Conservation (phyloP, 2,329 filamentous ascomycete genomes). For the Fonsecaea nubica region DNA sequence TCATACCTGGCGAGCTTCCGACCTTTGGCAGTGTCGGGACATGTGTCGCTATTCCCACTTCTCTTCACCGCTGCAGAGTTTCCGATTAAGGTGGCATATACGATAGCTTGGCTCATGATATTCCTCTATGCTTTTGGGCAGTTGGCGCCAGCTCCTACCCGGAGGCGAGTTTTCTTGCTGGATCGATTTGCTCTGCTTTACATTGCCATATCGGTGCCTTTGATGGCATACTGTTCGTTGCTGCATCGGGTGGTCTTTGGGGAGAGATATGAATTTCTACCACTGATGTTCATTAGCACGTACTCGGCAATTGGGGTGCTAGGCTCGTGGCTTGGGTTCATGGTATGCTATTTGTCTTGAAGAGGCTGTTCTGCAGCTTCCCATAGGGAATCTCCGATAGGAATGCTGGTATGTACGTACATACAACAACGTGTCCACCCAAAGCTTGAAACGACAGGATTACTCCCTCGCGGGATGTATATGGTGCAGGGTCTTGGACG, state of each 20-base stretch:
- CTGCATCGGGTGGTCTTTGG: conserved; percentile 85
- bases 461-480: not conserved
- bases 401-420: conserved; percentile 5
- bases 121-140: conserved; percentile 88
- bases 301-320: conserved; percentile 95
- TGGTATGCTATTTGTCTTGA: conserved; percentile 83
- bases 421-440: conserved; percentile 10
- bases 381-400: not conserved
- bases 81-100: conserved; percentile 91
- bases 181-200: conserved; percentile 91
- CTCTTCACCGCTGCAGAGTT: conserved; percentile 93
- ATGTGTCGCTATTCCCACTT: conserved; percentile 93
- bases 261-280: conserved; percentile 82
- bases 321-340: conserved; percentile 92
- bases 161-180: conserved; percentile 83
- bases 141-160: conserved; percentile 80
- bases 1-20: conserved; percentile 90
- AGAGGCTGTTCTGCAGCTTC: conserved; percentile 36
- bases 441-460: not conserved
- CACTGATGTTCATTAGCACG: conserved; percentile 94
- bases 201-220: conserved; percentile 84
- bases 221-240: conserved; percentile 87
- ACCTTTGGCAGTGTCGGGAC: conserved; percentile 87
- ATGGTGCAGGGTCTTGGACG: not conserved
- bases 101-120: conserved; percentile 84